phyloP scores from a whole-genome alignment of 139 green algal genomes.

The Picochlorum sp. region DNA sequence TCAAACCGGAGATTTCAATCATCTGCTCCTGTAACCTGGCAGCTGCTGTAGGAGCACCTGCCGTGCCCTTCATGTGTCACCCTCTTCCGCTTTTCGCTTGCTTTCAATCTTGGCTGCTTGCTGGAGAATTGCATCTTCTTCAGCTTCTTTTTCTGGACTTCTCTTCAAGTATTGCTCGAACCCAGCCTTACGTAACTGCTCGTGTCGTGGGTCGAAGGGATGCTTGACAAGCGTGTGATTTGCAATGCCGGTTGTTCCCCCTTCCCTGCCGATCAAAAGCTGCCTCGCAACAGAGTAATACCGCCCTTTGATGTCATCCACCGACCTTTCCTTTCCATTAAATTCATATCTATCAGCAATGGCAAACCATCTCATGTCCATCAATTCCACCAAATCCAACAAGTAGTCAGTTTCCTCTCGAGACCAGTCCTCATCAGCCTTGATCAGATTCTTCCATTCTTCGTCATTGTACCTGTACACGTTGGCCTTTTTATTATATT shows the following conservation, averaged over 20 bases:
- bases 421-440: conserved; percentile 47
- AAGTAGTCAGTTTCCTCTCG: conserved; percentile 85
- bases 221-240: conserved; percentile 65
- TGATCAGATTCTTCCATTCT: conserved; percentile 57
- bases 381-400: conserved; percentile 60
- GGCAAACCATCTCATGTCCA: conserved; percentile 71
- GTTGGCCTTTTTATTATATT: conserved; percentile 74
- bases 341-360: conserved; percentile 71
- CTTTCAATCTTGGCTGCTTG: conserved; percentile 35
- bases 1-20: conserved; percentile 30
- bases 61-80: conserved; percentile 10
- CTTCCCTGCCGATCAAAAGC: conserved; percentile 57
- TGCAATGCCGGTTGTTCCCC: conserved; percentile 41
- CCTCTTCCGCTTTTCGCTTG: conserved; percentile 41
- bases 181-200: conserved; percentile 53
- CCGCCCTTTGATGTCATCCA: conserved; percentile 84
- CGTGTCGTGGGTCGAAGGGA: conserved; percentile 61
- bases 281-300: conserved; percentile 76
- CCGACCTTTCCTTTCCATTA: conserved; percentile 29
- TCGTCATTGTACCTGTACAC: conserved; percentile 60
- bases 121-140: conserved; percentile 55
- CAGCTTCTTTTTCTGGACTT: conserved; percentile 43
- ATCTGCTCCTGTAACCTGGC: background rate
- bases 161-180: conserved; percentile 54
- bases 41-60: conserved; percentile 1